These are phyloP conservation scores for Scleroderma citrinum DNA, from an alignment of 768 basidiomycete genomes.

Conservation along the genomic window DNA sequence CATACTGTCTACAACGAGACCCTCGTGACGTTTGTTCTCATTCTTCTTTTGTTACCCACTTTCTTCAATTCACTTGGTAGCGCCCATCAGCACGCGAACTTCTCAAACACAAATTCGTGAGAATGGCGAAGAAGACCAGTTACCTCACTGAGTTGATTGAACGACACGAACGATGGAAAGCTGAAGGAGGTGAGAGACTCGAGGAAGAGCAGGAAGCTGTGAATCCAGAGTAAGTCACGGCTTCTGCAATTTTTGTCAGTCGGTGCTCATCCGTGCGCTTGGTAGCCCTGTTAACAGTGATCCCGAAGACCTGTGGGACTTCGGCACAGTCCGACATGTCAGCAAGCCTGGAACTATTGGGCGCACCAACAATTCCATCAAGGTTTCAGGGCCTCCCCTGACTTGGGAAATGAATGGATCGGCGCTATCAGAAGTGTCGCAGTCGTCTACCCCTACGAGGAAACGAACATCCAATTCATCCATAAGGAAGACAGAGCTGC, in stretches of 20 bases:
- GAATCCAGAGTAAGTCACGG: constrained; percentile 55
- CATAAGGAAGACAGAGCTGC: constrained; percentile 52
- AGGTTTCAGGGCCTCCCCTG: constrained; percentile 58
- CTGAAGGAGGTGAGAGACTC: constrained; percentile 73
- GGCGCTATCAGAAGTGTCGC: constrained; percentile 33
- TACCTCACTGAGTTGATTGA: constrained; percentile 97
- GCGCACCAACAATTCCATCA: constrained; percentile 49
- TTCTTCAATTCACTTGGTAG: constrained; percentile 35
- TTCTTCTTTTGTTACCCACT: constrained; percentile 1
- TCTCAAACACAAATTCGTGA: constrained; percentile 92
- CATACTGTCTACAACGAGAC: constrained; percentile 89
- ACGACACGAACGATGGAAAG: constrained; percentile 87
- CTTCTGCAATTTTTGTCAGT: not conserved
- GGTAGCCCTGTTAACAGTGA: constrained; percentile 50
- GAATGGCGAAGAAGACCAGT: constrained; percentile 89
- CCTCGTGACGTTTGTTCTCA: constrained; percentile 57
- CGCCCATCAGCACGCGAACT: constrained; percentile 94
- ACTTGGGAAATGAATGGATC: constrained; percentile 77
- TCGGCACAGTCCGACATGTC: constrained; percentile 88
- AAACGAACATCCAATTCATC: constrained; percentile 37
- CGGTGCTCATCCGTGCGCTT: not conserved
- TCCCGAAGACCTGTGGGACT: constrained; percentile 91
- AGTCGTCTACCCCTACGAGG: constrained; percentile 28
- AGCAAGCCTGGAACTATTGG: constrained; percentile 58
- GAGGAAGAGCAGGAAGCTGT: constrained; percentile 66